phyloP scores from a whole-genome alignment of 768 basidiomycete species.

The Suillus bovinus region DNA sequence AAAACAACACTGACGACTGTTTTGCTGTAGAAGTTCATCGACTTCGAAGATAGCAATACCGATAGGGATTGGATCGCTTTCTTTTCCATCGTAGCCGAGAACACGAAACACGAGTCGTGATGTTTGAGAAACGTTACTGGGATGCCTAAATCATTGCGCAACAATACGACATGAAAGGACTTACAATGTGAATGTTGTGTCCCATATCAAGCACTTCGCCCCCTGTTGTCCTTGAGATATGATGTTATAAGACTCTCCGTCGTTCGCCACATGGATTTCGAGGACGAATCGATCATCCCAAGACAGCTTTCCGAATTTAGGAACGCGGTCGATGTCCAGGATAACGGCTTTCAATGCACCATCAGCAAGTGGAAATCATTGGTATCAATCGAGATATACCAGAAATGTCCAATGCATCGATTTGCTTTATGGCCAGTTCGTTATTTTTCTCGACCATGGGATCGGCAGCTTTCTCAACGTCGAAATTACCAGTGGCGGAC shows the following conservation, averaged over 20 bases:
- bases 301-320: constrained; percentile 1
- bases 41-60: background rate
- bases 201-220: background rate
- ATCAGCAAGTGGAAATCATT: background rate
- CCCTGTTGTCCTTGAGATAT: background rate
- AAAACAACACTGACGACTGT: background rate
- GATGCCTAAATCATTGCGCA: background rate
- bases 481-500: background rate
- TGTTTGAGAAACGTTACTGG: background rate
- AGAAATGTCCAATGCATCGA: background rate
- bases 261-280: background rate
- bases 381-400: background rate
- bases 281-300: constrained; percentile 4
- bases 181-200: constrained; percentile 2
- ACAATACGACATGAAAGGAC: background rate
- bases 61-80: background rate
- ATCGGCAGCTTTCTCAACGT: background rate
- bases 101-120: constrained; percentile 3
- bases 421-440: background rate
- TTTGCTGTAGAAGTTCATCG: background rate
- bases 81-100: background rate
- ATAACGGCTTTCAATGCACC: background rate
- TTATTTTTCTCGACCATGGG: background rate
- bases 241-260: background rate
- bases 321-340: background rate